Conservation (phyloP, 2,329 filamentous ascomycete genomes). For the Orbilia ellipsospora region DNA sequence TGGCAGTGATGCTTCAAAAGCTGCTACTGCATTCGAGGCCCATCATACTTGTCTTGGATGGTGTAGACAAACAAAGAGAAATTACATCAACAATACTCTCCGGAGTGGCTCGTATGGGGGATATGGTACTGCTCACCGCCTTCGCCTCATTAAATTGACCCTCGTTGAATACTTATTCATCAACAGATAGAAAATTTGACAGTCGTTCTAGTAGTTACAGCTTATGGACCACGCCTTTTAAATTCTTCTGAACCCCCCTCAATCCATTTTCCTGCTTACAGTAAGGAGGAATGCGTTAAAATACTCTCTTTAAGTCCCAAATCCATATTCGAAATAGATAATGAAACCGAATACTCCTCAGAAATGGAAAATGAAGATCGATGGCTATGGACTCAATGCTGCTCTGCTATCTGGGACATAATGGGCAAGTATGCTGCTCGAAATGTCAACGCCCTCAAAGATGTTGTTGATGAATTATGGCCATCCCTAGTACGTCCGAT, state of each 20-base stretch:
- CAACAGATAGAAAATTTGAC: conserved; percentile 80
- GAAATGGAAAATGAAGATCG: conserved; percentile 67
- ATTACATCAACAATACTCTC: conserved; percentile 80
- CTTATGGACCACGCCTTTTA: conserved; percentile 75
- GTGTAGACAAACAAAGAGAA: conserved; percentile 85
- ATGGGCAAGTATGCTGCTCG: conserved; percentile 82
- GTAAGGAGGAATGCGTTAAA: conserved; percentile 78
- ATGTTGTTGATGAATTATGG: conserved; percentile 81
- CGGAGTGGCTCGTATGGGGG: conserved; percentile 81
- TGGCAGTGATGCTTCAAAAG: conserved; percentile 77
- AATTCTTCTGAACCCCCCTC: conserved; percentile 77
- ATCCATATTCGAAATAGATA: conserved; percentile 42
- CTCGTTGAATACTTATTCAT: background rate
- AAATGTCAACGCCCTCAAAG: conserved; percentile 78
- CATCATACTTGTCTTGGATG: conserved; percentile 77
- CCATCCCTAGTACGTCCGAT: conserved; percentile 84
- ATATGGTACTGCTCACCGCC: conserved; percentile 69
- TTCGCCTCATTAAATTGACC: background rate
- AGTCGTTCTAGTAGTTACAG: conserved; percentile 79
- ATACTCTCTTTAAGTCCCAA: conserved; percentile 74
- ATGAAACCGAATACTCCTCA: conserved; percentile 61
- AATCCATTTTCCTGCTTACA: conserved; percentile 85
- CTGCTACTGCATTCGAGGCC: conserved; percentile 67
- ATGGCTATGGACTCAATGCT: conserved; percentile 80
- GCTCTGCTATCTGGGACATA: conserved; percentile 85